A percentile compares a stretch with the other conserved stretches of the same genome.
Evolutionary conservation across 768 basidiomycete genomes (phyloP).

Genomic region (Leccinum olivaceopallidum): DNA sequence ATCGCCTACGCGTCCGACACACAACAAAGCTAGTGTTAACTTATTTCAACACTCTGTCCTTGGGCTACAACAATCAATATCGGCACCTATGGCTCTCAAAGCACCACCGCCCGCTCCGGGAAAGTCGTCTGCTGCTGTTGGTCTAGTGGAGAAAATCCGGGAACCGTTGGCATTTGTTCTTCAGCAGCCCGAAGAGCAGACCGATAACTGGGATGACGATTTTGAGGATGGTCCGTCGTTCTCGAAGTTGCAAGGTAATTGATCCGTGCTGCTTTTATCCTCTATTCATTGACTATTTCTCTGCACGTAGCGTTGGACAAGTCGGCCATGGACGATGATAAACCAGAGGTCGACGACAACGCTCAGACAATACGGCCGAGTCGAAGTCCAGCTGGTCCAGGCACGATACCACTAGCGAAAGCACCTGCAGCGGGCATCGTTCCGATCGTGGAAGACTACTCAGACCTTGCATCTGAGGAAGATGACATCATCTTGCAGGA

Average conservation of each 20-base stretch:
- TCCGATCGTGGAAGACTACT: conserved; percentile 88
- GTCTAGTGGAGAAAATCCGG: conserved; percentile 39
- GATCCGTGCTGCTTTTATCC: not conserved
- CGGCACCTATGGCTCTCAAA: conserved; percentile 32
- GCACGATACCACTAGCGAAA: conserved; percentile 53
- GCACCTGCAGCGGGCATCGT: conserved; percentile 61
- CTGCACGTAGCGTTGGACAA: conserved; percentile 58
- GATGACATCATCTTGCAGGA: conserved; percentile 68
- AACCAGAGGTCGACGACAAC: conserved; percentile 63
- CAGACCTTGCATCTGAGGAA: conserved; percentile 81
- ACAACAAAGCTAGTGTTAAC: conserved; percentile 28
- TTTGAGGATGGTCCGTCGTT: conserved; percentile 93
- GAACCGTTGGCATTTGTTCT: conserved; percentile 66
- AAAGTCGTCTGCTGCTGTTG: conserved; percentile 28
- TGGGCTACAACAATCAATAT: conserved; percentile 36
- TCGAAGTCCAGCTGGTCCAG: conserved; percentile 61
- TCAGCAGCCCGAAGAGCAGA: conserved; percentile 80
- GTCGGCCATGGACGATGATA: conserved; percentile 55
- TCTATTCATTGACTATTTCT: not conserved
- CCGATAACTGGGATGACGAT: conserved; percentile 98
- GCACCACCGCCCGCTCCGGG: conserved; percentile 17
- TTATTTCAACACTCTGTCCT: conserved; percentile 35
- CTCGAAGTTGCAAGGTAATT: conserved; percentile 69
- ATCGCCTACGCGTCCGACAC: conserved; percentile 41
- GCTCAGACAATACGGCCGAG: conserved; percentile 78